Percentiles rank a stretch among this genome's conserved stretches.
Conservation (phyloP, 495 filamentous ascomycete genomes). For the Aspergillus mulundensis region DNA sequence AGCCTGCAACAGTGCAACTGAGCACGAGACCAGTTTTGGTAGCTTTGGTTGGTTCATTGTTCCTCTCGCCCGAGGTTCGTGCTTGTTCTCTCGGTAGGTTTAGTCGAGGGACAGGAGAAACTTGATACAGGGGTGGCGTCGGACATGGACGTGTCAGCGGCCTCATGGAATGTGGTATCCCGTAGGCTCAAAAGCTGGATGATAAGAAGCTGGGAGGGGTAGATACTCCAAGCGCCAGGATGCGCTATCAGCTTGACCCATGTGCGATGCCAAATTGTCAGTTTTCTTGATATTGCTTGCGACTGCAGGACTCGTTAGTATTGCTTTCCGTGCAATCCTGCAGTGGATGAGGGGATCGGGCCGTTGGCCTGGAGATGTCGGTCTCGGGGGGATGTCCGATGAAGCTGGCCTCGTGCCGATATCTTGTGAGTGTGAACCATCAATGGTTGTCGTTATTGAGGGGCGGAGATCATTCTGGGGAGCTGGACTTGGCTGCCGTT, state of each 20-base stretch:
- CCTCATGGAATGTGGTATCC: too few relatives aligned
- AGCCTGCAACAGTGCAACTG: too few relatives aligned
- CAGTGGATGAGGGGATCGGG: neutral
- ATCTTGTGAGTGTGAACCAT: neutral
- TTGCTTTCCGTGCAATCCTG: neutral
- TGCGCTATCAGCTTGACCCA: neutral
- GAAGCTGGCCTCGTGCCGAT: neutral
- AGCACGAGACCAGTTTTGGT: conserved; percentile 1
- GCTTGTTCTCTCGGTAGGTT: too few relatives aligned
- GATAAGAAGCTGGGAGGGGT: too few relatives aligned
- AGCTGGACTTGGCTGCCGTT: neutral
- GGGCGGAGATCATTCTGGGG: conserved; percentile 3
- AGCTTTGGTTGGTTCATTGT: neutral
- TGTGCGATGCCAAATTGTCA: neutral
- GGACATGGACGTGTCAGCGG: too few relatives aligned
- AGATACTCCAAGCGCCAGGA: neutral
- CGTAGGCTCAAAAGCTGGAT: too few relatives aligned
- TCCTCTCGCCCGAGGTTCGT: conserved; percentile 16
- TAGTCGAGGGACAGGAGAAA: neutral
- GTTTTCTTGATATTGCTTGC: neutral
- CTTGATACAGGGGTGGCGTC: neutral
- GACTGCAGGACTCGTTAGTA: neutral
- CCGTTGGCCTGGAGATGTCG: neutral
- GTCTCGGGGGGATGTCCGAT: conserved; percentile 3
- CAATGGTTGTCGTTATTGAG: neutral